Conservation (phyloP, 1,139 yeast species). For the Saccharomycopsis hybrid region DNA sequence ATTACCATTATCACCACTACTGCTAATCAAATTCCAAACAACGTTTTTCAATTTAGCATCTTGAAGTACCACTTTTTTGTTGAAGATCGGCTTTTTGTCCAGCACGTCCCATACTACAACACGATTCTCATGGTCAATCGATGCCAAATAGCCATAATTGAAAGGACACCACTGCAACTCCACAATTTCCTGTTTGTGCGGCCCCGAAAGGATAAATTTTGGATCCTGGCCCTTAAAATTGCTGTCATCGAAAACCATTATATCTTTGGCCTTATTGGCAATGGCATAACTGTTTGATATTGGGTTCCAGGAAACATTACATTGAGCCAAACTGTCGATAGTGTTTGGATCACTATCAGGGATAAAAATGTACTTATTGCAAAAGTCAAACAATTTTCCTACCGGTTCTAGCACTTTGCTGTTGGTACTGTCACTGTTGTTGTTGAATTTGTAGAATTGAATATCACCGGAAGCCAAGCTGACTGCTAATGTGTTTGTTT, state of each 20-base stretch:
- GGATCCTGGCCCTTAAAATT: neutral
- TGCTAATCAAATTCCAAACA: constrained; percentile 27
- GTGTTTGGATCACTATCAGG: constrained; percentile 1
- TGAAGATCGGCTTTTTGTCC: constrained; percentile 28
- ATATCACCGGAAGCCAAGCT: constrained; percentile 65
- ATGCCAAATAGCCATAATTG: constrained; percentile 52
- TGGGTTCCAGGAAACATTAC: constrained; percentile 39
- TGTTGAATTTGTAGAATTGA: constrained; percentile 52
- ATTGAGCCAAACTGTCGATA: constrained; percentile 35
- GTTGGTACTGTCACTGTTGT: constrained; percentile 21
- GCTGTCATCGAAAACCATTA: constrained; percentile 28
- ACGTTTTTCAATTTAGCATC: constrained; percentile 29
- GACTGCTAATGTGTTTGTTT: constrained; percentile 36
- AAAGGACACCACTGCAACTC: constrained; percentile 53
- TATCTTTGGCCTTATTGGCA: constrained; percentile 38
- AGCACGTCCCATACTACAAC: constrained; percentile 52
- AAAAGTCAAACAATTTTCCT: neutral
- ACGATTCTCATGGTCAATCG: constrained; percentile 41
- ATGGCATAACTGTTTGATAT: constrained; percentile 47
- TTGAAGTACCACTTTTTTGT: constrained; percentile 23
- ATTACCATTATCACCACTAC: neutral
- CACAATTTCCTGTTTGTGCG: constrained; percentile 37
- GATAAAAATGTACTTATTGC: constrained; percentile 4
- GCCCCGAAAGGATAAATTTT: constrained; percentile 20
- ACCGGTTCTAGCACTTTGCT: neutral